Conservation (phyloP, 805 yeast species). For the Komagataella phaffii region DNA sequence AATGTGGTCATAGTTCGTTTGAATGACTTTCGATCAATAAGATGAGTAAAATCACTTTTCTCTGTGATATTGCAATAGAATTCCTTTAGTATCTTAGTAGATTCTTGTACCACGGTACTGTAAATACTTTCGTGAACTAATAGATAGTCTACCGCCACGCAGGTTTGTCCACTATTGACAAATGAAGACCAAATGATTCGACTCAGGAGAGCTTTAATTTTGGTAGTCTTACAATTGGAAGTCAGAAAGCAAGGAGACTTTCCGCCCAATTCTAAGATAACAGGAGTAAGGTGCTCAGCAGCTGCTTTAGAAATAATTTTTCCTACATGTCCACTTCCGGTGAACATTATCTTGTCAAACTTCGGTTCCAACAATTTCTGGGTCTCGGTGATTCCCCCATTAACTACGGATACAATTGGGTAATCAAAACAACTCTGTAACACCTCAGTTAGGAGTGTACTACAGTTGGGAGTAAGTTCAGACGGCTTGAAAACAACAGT, state of each 20-base stretch:
- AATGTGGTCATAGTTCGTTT: slow-evolving; percentile 31
- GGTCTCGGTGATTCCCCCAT: slow-evolving; percentile 59
- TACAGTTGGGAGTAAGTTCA: slow-evolving; percentile 55
- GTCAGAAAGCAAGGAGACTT: slow-evolving; percentile 77
- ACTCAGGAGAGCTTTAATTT: slow-evolving; percentile 31
- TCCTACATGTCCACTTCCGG: slow-evolving; percentile 75
- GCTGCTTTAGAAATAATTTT: slow-evolving; percentile 67
- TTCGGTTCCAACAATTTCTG: slow-evolving; percentile 40
- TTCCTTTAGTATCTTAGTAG: slow-evolving; percentile 25
- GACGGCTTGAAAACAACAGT: slow-evolving; percentile 64
- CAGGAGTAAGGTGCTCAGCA: slow-evolving; percentile 75
- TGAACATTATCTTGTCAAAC: slow-evolving; percentile 75
- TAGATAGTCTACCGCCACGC: slow-evolving; percentile 80
- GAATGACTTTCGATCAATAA: slow-evolving; percentile 43
- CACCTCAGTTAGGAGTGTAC: slow-evolving; percentile 41
- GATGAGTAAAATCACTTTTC: slow-evolving; percentile 38
- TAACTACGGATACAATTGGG: slow-evolving; percentile 46
- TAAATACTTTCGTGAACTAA: slow-evolving; percentile 49
- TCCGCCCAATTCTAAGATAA: slow-evolving; percentile 79
- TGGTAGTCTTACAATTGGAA: slow-evolving; percentile 21
- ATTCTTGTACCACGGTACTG: slow-evolving; percentile 30
- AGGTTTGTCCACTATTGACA: slow-evolving; percentile 79
- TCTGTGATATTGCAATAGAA: slow-evolving; percentile 28
- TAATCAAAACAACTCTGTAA: slow-evolving; percentile 40
- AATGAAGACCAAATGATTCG: slow-evolving; percentile 72